Conservation (phyloP, 345 rosid genomes). For the Cardamine occulta region DNA sequence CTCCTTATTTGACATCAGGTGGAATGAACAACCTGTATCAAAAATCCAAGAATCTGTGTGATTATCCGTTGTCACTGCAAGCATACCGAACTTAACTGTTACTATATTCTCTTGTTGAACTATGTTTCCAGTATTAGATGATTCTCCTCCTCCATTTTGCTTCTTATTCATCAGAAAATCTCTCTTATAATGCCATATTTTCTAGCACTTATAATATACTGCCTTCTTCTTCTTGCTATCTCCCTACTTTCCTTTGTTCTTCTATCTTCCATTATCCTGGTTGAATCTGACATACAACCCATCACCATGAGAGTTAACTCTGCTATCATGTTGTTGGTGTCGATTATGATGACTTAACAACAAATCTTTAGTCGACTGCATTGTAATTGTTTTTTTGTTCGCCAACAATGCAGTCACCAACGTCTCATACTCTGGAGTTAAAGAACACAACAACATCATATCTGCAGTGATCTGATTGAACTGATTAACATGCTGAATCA, state of each 20-base stretch:
- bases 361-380: not conserved
- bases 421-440: not conserved
- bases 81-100: not conserved
- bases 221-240: not conserved
- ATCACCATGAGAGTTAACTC: not conserved
- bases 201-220: not conserved
- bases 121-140: not conserved
- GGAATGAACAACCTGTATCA: not conserved
- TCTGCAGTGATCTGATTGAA: not conserved
- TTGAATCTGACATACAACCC: not conserved
- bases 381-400: not conserved
- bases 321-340: not conserved
- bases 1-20: no score
- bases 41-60: not conserved
- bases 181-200: not conserved
- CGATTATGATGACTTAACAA: no score
- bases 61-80: not conserved
- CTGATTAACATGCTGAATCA: not conserved
- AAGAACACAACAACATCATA: not conserved
- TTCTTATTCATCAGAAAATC: not conserved
- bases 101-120: not conserved
- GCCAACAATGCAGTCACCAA: not conserved
- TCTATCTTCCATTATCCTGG: not conserved
- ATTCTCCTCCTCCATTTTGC: rapidly evolving
- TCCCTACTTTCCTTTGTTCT: not conserved